Percentiles rank a stretch among this genome's conserved stretches.
phyloP scores from a whole-genome alignment of 2,329 filamentous ascomycete genomes.

The Aschersonia sp. region DNA sequence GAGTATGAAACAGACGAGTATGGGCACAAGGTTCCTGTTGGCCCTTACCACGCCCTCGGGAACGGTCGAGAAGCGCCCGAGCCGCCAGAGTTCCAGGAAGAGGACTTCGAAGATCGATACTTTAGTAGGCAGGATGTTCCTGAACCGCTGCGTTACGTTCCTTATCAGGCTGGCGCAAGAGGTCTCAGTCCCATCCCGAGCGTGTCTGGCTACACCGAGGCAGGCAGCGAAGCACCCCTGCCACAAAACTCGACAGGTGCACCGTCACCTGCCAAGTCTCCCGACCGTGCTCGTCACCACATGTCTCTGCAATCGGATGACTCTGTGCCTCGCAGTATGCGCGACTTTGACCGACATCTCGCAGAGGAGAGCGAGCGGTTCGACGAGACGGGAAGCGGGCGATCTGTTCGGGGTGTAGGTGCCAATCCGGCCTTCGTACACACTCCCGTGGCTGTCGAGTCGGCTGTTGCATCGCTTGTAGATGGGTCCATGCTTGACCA shows the following conservation, averaged over 20 bases:
- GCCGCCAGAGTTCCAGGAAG: constrained; percentile 23
- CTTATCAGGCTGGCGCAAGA: constrained; percentile 53
- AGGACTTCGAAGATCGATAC: constrained; percentile 29
- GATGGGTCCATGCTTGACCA: constrained; percentile 57
- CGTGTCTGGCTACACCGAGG: constrained; percentile 71
- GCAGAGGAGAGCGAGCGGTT: constrained; percentile 43
- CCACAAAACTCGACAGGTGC: constrained; percentile 41
- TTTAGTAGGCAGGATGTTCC: constrained; percentile 49
- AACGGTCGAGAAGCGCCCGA: constrained; percentile 14
- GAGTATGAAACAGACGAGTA: constrained; percentile 33
- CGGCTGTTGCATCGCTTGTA: constrained; percentile 73
- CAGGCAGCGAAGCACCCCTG: constrained; percentile 41
- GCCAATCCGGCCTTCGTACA: constrained; percentile 67
- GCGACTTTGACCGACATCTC: constrained; percentile 37
- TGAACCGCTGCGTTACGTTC: constrained; percentile 49
- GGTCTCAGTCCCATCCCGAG: constrained; percentile 83
- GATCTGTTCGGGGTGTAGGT: constrained; percentile 55
- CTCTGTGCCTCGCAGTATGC: constrained; percentile 24
- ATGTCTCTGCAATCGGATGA: constrained; percentile 19
- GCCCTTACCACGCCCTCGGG: constrained; percentile 29
- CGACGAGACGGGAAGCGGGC: constrained; percentile 46
- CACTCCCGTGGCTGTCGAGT: constrained; percentile 62
- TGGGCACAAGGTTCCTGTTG: constrained; percentile 25
- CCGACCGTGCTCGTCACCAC: constrained; percentile 16
- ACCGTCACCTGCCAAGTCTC: constrained; percentile 38